Evolutionary conservation across 768 basidiomycete genomes (phyloP), one percentile per base, ranked within the genome.

Genomic region (Trametes maxima): DNA sequence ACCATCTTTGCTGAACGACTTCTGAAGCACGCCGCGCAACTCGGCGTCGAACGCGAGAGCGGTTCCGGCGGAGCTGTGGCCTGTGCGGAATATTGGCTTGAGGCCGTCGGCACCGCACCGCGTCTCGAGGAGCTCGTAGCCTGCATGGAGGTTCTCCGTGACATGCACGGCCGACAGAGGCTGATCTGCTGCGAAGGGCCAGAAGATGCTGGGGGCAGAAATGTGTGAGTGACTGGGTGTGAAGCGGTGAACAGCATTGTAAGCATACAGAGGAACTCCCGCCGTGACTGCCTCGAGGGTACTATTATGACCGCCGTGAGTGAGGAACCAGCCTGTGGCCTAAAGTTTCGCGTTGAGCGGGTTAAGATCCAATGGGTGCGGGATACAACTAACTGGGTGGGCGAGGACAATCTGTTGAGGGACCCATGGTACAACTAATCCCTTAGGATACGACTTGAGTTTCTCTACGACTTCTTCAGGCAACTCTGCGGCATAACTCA

Each of bases 271-370:
- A 3, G 69, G 69, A 1, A 72, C 62, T 6, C 71, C 68, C 1
- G 57, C 44, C 13, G 49, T 24, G 21, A 69, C 57, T 12, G 68
- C 49, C 60, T 70, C 69, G 22, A 68, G 60, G 21, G 62, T 52
- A 46, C 68, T 64, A 58, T 68, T 68, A 24, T 67, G 66, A 5
- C 69, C 71, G 46, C 66, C 64, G 42, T 72, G 71, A 1, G 68
- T 68, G 12, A 72, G 37, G 50, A 70, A 66, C 68, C 71, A 72
- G 0, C 68, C 71, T 21, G 64, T 66, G 0, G 60, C 68, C 70
- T 72, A 49, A 37, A 13, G 1, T 17, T 11, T 17, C 6, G 16
- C 24, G n/a, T 13, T 44, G 42, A 21, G 3, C 33, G 14, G 16
- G 28, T 2, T 28, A 40, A 7, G 24, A 44, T 6, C 17, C 45